Base-by-base conservation (phyloP, 805 yeast species). In the Candida silvatica region DNA sequence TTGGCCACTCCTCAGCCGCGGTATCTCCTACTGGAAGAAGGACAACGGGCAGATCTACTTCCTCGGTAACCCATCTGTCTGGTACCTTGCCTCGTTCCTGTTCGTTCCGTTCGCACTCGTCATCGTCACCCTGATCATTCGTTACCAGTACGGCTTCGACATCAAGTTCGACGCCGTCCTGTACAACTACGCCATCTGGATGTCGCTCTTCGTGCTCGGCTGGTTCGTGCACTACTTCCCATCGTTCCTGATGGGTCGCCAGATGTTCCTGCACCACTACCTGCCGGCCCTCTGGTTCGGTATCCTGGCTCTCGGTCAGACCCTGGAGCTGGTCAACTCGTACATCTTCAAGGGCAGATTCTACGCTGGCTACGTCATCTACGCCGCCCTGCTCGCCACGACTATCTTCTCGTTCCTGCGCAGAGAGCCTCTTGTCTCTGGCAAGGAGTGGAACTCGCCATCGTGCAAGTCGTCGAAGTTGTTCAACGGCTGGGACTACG, bases 241-340 rank as follows among this genome's bases (percentile, higher is more conserved):
- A 45, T 82, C 84, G 35, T 79, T 73, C 60, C 63, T 88, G 39
- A 88, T 88, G 97, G 87, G 78, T 17, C 77, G 97, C 62, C 97
- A 88, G 62, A 61, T 88, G 60, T 88, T 90, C 65, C 66, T 88
- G 54, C 97, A 88, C 59, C 97, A 88, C 59, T 90, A 90, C 58
- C 62, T 92, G 46, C 97, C 96, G 37, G 85, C 97, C 2, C 71
- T 85, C 35, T 92, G 86, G 63, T 92, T 92, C 59, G 64, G 53
- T 11, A 50, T 59, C n/a, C 41, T 62, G 41, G 47, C 61, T 37
- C 35, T 60, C 41, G 59, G 61, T 41, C 52, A 59, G 38, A 35
- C 49, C 8, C 47, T 58, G 19, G 61, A 61, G 41, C 43, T 58
- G 20, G 16, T 55, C 20, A 41, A 51, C 37, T 48, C 62, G 2